phyloP scores from a whole-genome alignment of 106 monocot genomes.

The Dioscorea alata region DNA sequence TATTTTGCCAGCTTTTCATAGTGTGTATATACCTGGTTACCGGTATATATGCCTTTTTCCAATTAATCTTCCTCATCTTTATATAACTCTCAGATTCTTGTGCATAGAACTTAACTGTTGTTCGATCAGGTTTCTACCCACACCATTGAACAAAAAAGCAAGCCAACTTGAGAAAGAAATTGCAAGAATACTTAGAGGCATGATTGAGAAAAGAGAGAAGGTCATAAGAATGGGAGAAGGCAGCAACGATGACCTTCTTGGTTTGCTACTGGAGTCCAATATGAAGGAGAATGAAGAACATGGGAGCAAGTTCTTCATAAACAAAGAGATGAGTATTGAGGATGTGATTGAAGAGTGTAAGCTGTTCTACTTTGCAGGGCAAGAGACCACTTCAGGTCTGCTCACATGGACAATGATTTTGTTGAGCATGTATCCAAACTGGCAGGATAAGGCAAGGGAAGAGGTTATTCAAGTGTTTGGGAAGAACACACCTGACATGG shows the following conservation, averaged over 20 bases:
- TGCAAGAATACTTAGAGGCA: constrained; percentile 9
- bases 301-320: background rate
- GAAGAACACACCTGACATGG: constrained; percentile 11
- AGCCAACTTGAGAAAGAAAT: constrained; percentile 15
- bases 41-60: too few relatives aligned
- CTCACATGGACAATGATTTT: constrained; percentile 58
- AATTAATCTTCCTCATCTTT: too few relatives aligned
- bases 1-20: too few relatives aligned
- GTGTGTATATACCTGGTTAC: too few relatives aligned
- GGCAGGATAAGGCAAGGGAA: constrained; percentile 52
- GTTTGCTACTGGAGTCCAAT: constrained; percentile 37
- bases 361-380: constrained; percentile 76
- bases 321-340: constrained; percentile 24
- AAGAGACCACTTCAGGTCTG: constrained; percentile 45
- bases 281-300: constrained; percentile 5
- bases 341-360: constrained; percentile 80
- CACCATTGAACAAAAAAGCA: constrained; percentile 15
- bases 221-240: constrained; percentile 10
- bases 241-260: constrained; percentile 32
- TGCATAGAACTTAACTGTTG: too few relatives aligned
- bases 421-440: constrained; percentile 40
- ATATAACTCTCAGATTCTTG: too few relatives aligned
- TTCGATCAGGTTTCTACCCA: constrained; percentile 43
- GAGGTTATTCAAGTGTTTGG: constrained; percentile 48
- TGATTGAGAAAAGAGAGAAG: constrained; percentile 31